Evolutionary conservation across 2,329 filamentous ascomycete species (phyloP).

Genomic region (Gaeumannomyces sp.): DNA sequence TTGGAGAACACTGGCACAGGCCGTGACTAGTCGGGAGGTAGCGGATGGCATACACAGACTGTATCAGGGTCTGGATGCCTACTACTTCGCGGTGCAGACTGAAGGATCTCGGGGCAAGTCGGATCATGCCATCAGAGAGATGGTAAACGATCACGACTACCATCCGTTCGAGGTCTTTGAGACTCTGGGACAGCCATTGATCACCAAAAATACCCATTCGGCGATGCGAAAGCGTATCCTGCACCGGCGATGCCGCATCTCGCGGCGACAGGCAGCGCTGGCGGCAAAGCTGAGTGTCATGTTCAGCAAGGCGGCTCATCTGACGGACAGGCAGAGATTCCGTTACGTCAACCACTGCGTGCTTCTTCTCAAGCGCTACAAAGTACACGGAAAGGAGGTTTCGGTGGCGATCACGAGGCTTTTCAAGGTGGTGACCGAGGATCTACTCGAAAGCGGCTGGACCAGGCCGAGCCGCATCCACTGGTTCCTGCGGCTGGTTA

Average conservation of each 20-base stretch:
- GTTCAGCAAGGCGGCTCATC: slow-evolving; percentile 16
- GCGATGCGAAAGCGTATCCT: neutral
- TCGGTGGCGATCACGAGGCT: slow-evolving; percentile 21
- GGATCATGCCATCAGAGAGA: neutral
- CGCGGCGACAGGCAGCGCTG: slow-evolving; percentile 15
- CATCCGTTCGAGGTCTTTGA: neutral
- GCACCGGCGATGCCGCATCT: neutral
- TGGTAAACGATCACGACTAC: neutral
- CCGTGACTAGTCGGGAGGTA: too few relatives aligned
- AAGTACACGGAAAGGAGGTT: neutral
- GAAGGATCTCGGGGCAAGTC: too few relatives aligned
- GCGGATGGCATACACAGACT: too few relatives aligned
- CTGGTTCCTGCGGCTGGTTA: slow-evolving; percentile 29
- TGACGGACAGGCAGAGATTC: slow-evolving; percentile 21
- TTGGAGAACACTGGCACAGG: too few relatives aligned
- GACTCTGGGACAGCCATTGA: neutral
- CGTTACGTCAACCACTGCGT: slow-evolving; percentile 26
- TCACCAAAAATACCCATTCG: neutral
- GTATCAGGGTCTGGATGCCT: too few relatives aligned
- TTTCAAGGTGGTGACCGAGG: slow-evolving; percentile 28
- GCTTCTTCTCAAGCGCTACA: neutral
- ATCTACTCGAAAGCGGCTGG: slow-evolving; percentile 25
- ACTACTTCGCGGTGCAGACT: too few relatives aligned
- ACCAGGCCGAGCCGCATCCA: slow-evolving; percentile 29
- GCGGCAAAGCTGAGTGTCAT: slow-evolving; percentile 17